Conservation (phyloP, 164 flowering plant genomes). For the Brasenia schreberi region DNA sequence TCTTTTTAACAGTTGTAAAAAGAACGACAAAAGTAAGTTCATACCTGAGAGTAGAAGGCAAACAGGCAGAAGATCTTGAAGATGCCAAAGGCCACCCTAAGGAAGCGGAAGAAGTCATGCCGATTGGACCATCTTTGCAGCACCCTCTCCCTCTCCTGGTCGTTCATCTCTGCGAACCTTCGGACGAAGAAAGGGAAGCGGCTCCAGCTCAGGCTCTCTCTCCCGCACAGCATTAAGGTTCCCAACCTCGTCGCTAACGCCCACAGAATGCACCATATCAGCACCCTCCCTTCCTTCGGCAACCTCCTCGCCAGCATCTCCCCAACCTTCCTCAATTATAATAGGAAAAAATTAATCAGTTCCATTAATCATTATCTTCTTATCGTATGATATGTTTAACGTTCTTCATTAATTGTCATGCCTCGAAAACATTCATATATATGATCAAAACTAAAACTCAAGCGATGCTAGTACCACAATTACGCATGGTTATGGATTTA, state of each 20-base stretch:
- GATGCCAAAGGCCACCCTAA: conserved; percentile 4
- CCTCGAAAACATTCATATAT: too few species aligned
- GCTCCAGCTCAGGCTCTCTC: conserved; percentile 1
- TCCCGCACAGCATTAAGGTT: conserved; percentile 6
- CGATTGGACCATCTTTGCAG: conserved; percentile 7
- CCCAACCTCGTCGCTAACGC: conserved; percentile 8
- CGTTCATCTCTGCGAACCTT: conserved; percentile 5
- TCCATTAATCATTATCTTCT: too few species aligned
- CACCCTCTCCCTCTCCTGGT: conserved; percentile 7
- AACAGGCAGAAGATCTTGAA: conserved; percentile 8
- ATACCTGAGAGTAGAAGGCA: conserved; percentile 8
- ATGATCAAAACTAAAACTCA: too few species aligned
- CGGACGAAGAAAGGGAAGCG: conserved; percentile 9
- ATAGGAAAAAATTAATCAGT: too few species aligned
- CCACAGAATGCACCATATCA: conserved; percentile 4
- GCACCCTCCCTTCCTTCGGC: neutral
- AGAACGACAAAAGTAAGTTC: too few species aligned
- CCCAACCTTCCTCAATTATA: conserved; percentile 5
- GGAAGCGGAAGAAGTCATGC: neutral
- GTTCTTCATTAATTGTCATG: too few species aligned
- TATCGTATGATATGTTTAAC: too few species aligned
- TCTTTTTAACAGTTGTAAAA: too few species aligned
- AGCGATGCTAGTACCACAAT: too few species aligned
- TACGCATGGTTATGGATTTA: too few species aligned
- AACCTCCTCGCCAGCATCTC: conserved; percentile 5